These are phyloP conservation scores for Podaxis pistillaris DNA, from an alignment of 768 basidiomycete species.

Conservation along the genomic window DNA sequence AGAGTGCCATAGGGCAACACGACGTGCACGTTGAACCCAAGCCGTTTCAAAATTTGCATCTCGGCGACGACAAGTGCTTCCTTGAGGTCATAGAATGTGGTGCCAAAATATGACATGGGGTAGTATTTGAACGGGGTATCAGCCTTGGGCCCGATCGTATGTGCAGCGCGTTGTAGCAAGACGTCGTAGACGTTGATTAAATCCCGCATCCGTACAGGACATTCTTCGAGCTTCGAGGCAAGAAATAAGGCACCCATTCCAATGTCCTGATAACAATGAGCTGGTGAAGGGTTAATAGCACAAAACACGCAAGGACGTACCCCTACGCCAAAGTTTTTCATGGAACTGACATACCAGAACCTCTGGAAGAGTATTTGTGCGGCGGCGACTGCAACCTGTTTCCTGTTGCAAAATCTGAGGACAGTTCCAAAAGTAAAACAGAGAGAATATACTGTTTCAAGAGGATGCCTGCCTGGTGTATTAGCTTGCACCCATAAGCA, in stretches of 20 bases:
- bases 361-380: conserved; percentile 96
- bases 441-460: conserved; percentile 71
- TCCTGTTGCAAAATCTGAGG: conserved; percentile 43
- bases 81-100: conserved; percentile 90
- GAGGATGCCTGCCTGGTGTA: conserved; percentile 91
- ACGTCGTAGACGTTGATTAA: conserved; percentile 94
- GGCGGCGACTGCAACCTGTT: conserved; percentile 95
- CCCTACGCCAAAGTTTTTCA: conserved; percentile 92
- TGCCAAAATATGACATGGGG: conserved; percentile 88
- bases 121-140: conserved; percentile 59
- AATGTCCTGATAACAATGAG: conserved; percentile 57
- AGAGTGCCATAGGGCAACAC: conserved; percentile 92
- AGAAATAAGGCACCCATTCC: conserved; percentile 88
- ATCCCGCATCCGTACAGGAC: conserved; percentile 87
- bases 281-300: not conserved
- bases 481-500: conserved; percentile 89
- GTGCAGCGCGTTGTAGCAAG: conserved; percentile 70
- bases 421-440: not conserved
- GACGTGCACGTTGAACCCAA: conserved; percentile 94
- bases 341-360: conserved; percentile 94
- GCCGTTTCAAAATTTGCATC: conserved; percentile 95
- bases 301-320: conserved; percentile 45
- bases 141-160: conserved; percentile 39
- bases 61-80: conserved; percentile 92
- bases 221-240: conserved; percentile 91